Evolutionary conservation across 1,284 basidiomycete species (phyloP), one percentile per base, ranked within the genome.

Genomic region (Phellopilus nigrolimitatus): DNA sequence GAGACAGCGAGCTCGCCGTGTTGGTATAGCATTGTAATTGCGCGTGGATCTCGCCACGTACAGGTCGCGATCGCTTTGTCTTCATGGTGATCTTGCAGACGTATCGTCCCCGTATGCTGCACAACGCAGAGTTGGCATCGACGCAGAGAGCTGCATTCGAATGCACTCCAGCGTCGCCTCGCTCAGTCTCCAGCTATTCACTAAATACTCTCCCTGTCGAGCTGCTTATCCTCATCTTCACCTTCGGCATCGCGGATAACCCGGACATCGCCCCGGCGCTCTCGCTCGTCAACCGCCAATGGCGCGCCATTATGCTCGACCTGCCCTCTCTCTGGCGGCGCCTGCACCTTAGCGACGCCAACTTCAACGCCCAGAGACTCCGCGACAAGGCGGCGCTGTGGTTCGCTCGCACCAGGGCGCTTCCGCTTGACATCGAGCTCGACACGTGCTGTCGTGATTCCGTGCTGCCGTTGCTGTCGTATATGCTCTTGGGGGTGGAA

Each of bases 181-280:
- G 15, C 15, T 38, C 36, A 19, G 4, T n/a, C 43, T 3, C 43
- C 24, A 46, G 25, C 33, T 12, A 5, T 5, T 30, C 47, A 42
- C 28, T 71, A 58, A 42, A 58, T 48, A 34, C 56, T 44, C 62
- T 85, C 47, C 85, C 85, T 0, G 66, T 76, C 9, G 84, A 88
- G 57, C 64, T 88, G 8, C 71, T 88, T 46, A 72, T 79, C 58
- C 74, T 82, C 51, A 76, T 84, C 47, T 85, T 85, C 65, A 62
- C 66, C 3, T 66, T 67, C 30, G 76, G 73, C 59, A 68, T 70
- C 3, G 60, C 62, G 6, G 68, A 67, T 42, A 68, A 73, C 19
- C 62, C 74, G 5, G 65, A 78, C 27, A 66, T 71, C 0, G 75
- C 56, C 9, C 43, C 49, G 13, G 19, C 39, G n/a, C 60, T 88